Evolutionary conservation across 192 early-diverging fungal genomes (phyloP).

Genomic region (Backusella westeae): DNA sequence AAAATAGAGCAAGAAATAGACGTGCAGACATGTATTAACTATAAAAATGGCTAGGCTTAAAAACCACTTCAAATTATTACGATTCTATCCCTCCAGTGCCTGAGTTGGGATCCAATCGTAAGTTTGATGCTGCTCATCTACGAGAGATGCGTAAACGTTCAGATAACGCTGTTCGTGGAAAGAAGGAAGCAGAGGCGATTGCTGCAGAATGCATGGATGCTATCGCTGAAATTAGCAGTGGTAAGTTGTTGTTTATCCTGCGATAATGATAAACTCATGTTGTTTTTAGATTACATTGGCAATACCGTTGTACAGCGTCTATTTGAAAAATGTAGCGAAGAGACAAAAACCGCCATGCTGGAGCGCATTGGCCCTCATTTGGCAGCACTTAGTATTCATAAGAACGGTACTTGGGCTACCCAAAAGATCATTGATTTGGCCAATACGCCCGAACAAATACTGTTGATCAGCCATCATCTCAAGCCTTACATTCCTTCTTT

Average conservation of each 20-base stretch:
- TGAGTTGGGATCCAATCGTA: slow-evolving; percentile 35
- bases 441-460: slow-evolving; percentile 68
- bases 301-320: slow-evolving; percentile 94
- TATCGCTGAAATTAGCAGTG: slow-evolving; percentile 87
- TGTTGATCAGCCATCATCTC: slow-evolving; percentile 56
- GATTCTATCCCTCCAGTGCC: slow-evolving; percentile 31
- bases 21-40: neutral
- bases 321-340: slow-evolving; percentile 75
- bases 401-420: slow-evolving; percentile 98
- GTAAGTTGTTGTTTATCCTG: slow-evolving; percentile 39
- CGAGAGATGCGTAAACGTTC: slow-evolving; percentile 86
- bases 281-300: slow-evolving; percentile 87
- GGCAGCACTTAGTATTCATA: slow-evolving; percentile 91
- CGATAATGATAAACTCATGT: slow-evolving; percentile 22
- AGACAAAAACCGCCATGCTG: slow-evolving; percentile 74
- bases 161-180: slow-evolving; percentile 42
- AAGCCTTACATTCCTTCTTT: slow-evolving; percentile 78
- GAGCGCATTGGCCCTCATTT: slow-evolving; percentile 81
- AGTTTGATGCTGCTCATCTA: slow-evolving; percentile 75
- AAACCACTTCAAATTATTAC: slow-evolving; percentile 9
- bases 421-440: slow-evolving; percentile 96
- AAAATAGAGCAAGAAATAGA: neutral
- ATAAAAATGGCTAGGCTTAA: neutral
- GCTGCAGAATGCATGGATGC: slow-evolving; percentile 83
- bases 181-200: slow-evolving; percentile 70